A percentile compares a stretch with the other conserved stretches of the same genome.
Evolutionary conservation across 352 stramenopile species (phyloP).

Genomic region (Pythium graminicola): DNA sequence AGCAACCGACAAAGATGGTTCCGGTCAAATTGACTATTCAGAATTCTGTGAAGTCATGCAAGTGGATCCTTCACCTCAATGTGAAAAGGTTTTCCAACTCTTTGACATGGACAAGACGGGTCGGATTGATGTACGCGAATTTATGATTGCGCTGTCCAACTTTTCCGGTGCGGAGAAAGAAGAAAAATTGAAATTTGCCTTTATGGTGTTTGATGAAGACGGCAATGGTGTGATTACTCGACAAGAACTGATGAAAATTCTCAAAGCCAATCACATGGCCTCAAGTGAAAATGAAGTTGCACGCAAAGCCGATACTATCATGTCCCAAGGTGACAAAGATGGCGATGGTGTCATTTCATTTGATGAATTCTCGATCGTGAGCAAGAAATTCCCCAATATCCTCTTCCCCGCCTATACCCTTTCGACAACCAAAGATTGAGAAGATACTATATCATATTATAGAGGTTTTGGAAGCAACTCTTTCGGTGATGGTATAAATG

Average conservation of each 20-base stretch:
- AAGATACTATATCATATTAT: background rate
- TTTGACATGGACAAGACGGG: constrained; percentile 92
- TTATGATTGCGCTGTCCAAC: constrained; percentile 93
- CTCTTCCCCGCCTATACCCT: constrained; percentile 86
- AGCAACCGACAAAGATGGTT: constrained; percentile 91
- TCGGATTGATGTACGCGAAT: constrained; percentile 91
- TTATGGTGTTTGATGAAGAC: constrained; percentile 94
- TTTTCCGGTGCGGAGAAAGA: constrained; percentile 93
- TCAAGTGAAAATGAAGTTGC: constrained; percentile 88
- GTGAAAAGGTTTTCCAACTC: constrained; percentile 91
- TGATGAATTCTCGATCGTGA: constrained; percentile 95
- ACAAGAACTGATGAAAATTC: constrained; percentile 91
- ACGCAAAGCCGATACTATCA: constrained; percentile 95
- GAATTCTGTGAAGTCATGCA: constrained; percentile 97
- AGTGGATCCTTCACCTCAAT: constrained; percentile 87
- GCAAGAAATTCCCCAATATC: constrained; percentile 97
- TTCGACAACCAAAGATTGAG: constrained; percentile 47
- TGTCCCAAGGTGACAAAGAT: constrained; percentile 95
- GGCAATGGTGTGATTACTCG: constrained; percentile 94
- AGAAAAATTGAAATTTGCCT: constrained; percentile 96
- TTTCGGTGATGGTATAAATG: too few species aligned
- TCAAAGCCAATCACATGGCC: constrained; percentile 95
- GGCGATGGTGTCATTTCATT: constrained; percentile 96
- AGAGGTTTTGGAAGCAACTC: too few species aligned
- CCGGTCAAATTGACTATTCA: constrained; percentile 94